Conservation (phyloP, 2,329 filamentous ascomycete genomes). For the Trichophyton schoenleinii region DNA sequence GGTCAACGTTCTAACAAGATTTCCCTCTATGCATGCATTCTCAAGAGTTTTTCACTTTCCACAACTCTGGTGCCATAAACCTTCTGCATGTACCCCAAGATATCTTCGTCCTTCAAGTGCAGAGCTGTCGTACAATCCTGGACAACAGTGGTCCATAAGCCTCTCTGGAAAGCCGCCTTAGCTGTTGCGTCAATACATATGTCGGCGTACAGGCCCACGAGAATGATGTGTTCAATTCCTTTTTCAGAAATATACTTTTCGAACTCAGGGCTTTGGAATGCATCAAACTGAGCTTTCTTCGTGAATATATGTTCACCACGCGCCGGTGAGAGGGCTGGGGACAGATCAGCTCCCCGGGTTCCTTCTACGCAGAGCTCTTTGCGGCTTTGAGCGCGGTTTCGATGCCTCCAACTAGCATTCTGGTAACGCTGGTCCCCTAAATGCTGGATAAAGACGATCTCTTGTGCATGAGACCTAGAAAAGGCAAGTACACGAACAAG, state of each 20-base stretch:
- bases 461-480: background rate
- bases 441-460: background rate
- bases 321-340: background rate
- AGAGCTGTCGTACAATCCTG: slow-evolving; percentile 3
- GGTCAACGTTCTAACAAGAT: background rate
- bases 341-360: background rate
- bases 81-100: slow-evolving; percentile 5
- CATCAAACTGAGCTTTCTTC: slow-evolving; percentile 3
- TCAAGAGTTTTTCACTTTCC: slow-evolving; percentile 1
- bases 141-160: slow-evolving; percentile 4
- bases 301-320: background rate
- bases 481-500: slow-evolving; percentile 1
- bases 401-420: background rate
- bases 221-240: background rate
- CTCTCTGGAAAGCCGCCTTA: slow-evolving; percentile 3
- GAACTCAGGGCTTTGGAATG: slow-evolving; percentile 1
- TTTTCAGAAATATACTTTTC: slow-evolving; percentile 3
- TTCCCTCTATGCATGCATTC: background rate
- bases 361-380: slow-evolving; percentile 1
- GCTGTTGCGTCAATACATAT: slow-evolving; percentile 4
- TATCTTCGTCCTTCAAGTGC: background rate
- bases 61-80: slow-evolving; percentile 3
- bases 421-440: background rate
- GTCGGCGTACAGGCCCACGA: slow-evolving; percentile 3
- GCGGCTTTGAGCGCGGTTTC: background rate